A percentile compares a stretch with the other conserved stretches of the same genome.
Conservation (phyloP, 1,284 basidiomycete species). For the Apiotrichum gracile region DNA sequence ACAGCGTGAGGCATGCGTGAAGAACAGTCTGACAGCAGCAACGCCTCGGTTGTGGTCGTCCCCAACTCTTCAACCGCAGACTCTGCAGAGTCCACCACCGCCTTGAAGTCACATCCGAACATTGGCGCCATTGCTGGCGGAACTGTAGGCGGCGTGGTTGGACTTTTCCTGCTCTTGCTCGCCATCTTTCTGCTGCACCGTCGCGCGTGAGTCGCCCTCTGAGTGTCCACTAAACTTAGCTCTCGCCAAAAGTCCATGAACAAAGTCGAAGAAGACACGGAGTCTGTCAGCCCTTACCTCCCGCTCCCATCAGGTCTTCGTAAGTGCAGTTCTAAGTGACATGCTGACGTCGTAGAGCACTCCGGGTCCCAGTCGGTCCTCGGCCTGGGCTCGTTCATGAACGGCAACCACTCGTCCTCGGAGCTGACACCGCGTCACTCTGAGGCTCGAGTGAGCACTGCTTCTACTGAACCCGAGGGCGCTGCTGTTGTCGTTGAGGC, state of each 20-base stretch:
- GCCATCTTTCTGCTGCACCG: neutral
- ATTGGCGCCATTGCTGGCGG: neutral
- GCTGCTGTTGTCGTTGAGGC: no score
- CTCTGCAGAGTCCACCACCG: neutral
- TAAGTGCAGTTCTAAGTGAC: neutral
- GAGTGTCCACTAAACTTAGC: neutral
- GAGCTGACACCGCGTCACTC: neutral
- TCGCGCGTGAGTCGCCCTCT: neutral
- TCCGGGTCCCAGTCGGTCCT: neutral
- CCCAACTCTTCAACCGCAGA: neutral
- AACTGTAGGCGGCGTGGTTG: neutral
- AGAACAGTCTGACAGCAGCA: neutral
- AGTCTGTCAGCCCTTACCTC: neutral
- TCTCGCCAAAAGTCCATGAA: neutral
- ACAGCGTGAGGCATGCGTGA: no score
- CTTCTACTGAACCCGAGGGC: no score
- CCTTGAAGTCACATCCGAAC: neutral
- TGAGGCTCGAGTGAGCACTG: neutral
- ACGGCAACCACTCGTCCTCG: neutral
- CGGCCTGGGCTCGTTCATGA: neutral
- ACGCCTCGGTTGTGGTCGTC: neutral
- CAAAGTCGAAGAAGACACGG: neutral
- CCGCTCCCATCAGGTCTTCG: neutral
- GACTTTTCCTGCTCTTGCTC: neutral
- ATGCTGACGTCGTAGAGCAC: neutral